phyloP scores from a whole-genome alignment of 1,284 basidiomycete species.

The Exobasidium rhododendri region DNA sequence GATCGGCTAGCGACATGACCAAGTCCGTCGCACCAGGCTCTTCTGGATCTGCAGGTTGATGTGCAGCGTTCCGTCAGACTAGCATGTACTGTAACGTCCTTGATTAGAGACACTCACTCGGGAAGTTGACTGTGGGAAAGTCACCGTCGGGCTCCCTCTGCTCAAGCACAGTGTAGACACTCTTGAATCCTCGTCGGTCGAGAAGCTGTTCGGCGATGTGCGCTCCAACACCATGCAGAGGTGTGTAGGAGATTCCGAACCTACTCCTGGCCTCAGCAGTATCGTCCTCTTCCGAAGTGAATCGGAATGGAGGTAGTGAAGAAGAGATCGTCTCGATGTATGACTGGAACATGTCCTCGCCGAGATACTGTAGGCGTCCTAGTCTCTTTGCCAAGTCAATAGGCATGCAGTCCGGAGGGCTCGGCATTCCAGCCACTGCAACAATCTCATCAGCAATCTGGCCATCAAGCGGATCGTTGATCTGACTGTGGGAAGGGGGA shows the following conservation, averaged over 20 bases:
- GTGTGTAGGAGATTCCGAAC: slow-evolving; percentile 33
- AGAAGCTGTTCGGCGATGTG: slow-evolving; percentile 20
- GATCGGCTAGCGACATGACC: slow-evolving; percentile 39
- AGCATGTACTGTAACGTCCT: not conserved
- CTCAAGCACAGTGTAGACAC: slow-evolving; percentile 36
- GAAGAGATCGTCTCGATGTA: slow-evolving; percentile 29
- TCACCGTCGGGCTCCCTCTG: slow-evolving; percentile 42
- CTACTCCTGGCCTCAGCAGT: not conserved
- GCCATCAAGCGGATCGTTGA: slow-evolving; percentile 44
- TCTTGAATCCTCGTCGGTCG: slow-evolving; percentile 21
- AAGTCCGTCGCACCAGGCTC: slow-evolving; percentile 41
- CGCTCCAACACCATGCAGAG: slow-evolving; percentile 44
- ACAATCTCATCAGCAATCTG: slow-evolving; percentile 39
- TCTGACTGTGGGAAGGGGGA: slow-evolving; percentile 28
- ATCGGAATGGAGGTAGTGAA: slow-evolving; percentile 2
- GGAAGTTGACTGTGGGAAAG: slow-evolving; percentile 46
- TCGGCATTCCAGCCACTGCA: slow-evolving; percentile 23
- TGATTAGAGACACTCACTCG: slow-evolving; percentile 29
- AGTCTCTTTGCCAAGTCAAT: slow-evolving; percentile 23
- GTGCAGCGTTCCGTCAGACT: not conserved
- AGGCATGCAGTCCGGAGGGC: slow-evolving; percentile 15
- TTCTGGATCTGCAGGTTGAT: slow-evolving; percentile 28
- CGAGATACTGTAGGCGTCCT: slow-evolving; percentile 23
- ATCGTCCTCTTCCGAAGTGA: slow-evolving; percentile 12
- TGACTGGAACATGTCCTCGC: slow-evolving; percentile 28